These are phyloP conservation scores for Chrysanthemum seticuspe DNA, from an alignment of 129 eudicot species.

Conservation along the genomic window DNA sequence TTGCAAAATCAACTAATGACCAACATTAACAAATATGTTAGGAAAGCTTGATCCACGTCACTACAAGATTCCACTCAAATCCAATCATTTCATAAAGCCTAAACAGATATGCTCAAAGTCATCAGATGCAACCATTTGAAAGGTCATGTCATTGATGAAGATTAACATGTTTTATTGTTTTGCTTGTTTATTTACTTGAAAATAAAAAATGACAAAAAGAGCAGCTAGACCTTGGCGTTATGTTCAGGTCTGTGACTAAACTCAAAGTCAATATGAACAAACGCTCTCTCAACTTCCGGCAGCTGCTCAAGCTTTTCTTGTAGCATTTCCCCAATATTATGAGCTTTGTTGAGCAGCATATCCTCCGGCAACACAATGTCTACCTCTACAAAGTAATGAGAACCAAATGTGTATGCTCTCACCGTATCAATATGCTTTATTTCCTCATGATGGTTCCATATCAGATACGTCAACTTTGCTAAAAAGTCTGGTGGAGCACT, in stretches of 20 bases:
- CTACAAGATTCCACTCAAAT: conserved; percentile 8
- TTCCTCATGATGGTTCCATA: conserved; percentile 94
- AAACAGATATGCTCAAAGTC: conserved; percentile 1
- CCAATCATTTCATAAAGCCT: not conserved
- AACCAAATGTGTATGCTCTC: conserved; percentile 86
- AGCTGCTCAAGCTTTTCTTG: conserved; percentile 93
- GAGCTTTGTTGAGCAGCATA: conserved; percentile 73
- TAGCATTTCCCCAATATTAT: conserved; percentile 83
- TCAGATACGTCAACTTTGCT: conserved; percentile 75
- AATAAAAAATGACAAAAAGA: not conserved
- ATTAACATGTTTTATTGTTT: no score
- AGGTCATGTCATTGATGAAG: conserved; percentile 5
- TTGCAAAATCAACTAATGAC: no score
- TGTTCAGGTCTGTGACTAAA: conserved; percentile 87
- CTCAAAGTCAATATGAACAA: conserved; percentile 94
- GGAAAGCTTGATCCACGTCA: not conserved
- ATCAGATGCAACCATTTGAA: not conserved
- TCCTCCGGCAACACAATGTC: conserved; percentile 88
- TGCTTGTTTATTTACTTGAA: conserved; percentile 6
- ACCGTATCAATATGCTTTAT: conserved; percentile 87
- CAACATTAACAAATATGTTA: not conserved
- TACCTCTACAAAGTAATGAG: conserved; percentile 87
- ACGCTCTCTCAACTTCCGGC: conserved; percentile 85
- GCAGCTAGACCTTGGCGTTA: conserved; percentile 34
- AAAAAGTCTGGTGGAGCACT: conserved; percentile 89